These are phyloP conservation scores for Solanum virginianum DNA, from an alignment of 257 asterid species.

Conservation along the genomic window DNA sequence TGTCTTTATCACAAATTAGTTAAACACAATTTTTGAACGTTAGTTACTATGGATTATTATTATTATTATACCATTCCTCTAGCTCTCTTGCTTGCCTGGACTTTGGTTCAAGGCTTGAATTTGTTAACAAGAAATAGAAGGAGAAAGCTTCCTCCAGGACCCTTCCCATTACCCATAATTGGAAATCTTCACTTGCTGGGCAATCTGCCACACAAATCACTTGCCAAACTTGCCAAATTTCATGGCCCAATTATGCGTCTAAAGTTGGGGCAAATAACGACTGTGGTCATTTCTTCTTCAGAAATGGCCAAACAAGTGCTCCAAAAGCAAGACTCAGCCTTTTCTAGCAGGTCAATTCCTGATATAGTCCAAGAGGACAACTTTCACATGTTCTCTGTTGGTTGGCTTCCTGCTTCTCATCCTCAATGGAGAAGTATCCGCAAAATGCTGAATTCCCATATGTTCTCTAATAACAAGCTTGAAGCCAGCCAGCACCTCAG, in stretches of 20 bases:
- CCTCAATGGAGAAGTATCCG: slow-evolving; percentile 59
- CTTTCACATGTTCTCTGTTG: slow-evolving; percentile 45
- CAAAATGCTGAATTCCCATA: slow-evolving; percentile 41
- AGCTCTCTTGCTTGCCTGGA: too few relatives aligned
- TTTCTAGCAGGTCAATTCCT: slow-evolving; percentile 42
- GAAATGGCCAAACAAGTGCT: slow-evolving; percentile 49
- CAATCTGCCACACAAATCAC: slow-evolving; percentile 48
- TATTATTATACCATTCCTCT: background rate
- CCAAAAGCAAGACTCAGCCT: slow-evolving; percentile 56
- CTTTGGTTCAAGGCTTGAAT: too few relatives aligned
- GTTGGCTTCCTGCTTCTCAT: slow-evolving; percentile 53
- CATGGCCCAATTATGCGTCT: slow-evolving; percentile 65
- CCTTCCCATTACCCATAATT: too few relatives aligned
- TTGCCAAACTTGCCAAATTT: slow-evolving; percentile 34
- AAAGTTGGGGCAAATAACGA: slow-evolving; percentile 41
- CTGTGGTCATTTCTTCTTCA: slow-evolving; percentile 51
- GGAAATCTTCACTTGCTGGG: too few relatives aligned
- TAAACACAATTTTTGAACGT: background rate
- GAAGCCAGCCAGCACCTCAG: slow-evolving; percentile 55
- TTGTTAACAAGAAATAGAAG: too few relatives aligned
- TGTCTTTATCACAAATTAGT: background rate
- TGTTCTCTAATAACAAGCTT: slow-evolving; percentile 50
- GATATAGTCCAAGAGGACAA: slow-evolving; percentile 47
- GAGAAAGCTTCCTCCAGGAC: too few relatives aligned
- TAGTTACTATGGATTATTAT: background rate